These are phyloP conservation scores for Xerophyta viscosa DNA, from an alignment of 106 monocot genomes.

Conservation along the genomic window DNA sequence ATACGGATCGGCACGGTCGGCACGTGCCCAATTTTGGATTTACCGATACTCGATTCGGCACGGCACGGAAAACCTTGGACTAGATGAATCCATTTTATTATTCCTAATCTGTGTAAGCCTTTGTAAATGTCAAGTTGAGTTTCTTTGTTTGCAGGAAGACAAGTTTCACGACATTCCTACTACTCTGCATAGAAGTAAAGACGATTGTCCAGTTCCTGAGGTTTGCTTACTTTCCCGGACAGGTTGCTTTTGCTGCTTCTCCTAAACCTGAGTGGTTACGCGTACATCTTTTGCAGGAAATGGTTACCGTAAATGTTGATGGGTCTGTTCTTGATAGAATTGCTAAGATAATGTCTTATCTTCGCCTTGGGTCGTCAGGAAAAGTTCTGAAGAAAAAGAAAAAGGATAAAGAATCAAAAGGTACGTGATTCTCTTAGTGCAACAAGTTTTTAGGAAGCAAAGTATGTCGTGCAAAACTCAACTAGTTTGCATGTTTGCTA, in stretches of 20 bases:
- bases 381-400: constrained; percentile 99
- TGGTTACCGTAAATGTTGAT: constrained; percentile 91
- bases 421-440: constrained; percentile 13
- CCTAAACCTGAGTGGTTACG: no score
- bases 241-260: no score
- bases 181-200: constrained; percentile 92
- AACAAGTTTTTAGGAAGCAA: no score
- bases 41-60: no score
- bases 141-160: constrained; percentile 52
- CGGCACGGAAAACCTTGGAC: no score
- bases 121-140: no score
- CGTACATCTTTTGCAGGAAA: constrained; percentile 46
- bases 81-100: no score
- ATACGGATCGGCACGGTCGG: no score
- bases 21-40: no score
- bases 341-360: constrained; percentile 99
- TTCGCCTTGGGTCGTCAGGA: constrained; percentile 96
- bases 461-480: no score
- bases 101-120: no score
- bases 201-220: constrained; percentile 86
- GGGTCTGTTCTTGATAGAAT: constrained; percentile 96
- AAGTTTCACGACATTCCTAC: constrained; percentile 85
- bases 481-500: no score
- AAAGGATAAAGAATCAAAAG: constrained; percentile 77
- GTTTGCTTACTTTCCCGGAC: constrained; percentile 21